Base-by-base conservation (phyloP, 768 basidiomycete genomes). In the Tubosaeta sp. region DNA sequence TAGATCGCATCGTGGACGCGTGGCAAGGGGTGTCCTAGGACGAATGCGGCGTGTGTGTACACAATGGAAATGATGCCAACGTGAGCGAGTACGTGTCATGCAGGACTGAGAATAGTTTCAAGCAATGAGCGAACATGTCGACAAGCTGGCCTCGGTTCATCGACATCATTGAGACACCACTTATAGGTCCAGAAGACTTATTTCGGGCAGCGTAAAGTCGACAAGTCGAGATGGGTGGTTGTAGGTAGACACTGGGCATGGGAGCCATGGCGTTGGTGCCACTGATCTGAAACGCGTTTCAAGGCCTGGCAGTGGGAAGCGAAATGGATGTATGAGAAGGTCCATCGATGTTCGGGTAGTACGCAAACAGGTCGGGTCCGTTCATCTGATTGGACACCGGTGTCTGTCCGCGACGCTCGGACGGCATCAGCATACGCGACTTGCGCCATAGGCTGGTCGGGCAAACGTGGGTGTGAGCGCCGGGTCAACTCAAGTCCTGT, bases 1-100 rank as follows among this genome's bases (percentile, higher is more conserved):
- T 91, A 52, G 81, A 86, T 58, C 85, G 88, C 52, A 74, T 89
- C 27, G 72, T 88, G 29, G 72, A 72, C 5, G 73, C 75, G 2
- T 90, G 87, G 88, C 65, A 63, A 31, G 60, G 57, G 19, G 59
- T 57, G 6, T 56, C 58, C 3, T 62, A 39, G 51, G 26, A 43
- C 19, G 7, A 7, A 22, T 11, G 31, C 17, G 11, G 35, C 4
- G n/a, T 45, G n/a, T 27, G 16, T 27, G 25, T 43, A 32, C n/a
- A 11, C 29, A 29, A 26, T 6, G 22, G 13, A 25, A 17, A 17
- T 22, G 22, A 29, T 29, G 29, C 17, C 19, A 39, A 29, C 19
- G 33, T 34, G 43, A 32, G 31, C 11, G 19, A 4, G 12, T 45
- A 19, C 43, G 19, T 43, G 43, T 43, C 43, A 43, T 43, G 6